Evolutionary conservation across 2,329 filamentous ascomycete species (phyloP), one percentile per base, ranked within the genome.

Genomic region (Calonectria pteridis): DNA sequence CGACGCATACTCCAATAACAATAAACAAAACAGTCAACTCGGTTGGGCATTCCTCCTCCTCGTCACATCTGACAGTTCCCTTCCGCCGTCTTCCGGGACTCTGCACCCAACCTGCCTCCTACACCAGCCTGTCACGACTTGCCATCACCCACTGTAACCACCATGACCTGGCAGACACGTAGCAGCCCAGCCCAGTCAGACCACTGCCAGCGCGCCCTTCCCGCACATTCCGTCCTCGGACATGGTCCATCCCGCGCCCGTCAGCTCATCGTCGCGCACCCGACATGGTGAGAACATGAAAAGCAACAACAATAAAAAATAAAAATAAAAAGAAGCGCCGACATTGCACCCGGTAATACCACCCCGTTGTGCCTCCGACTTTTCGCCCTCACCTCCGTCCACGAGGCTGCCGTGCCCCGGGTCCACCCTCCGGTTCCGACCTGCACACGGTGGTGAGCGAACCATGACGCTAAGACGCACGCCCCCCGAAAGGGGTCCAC

Each of bases 171-270:
- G 65, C 51, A 73, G 37, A 43, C 43, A 49, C 59, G 55, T 69
- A 37, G 40, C 59, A n/a, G n/a, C 37, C 64, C 49, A 33, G 58
- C 58, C 58, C 55, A 43, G 70, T 73, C 71, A 73, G 65, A 40
- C 71, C 71, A 73, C 33, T 40, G 35, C 59, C 35, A 55, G 31
- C 66, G 46, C 33, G 35, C 53, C 33, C 23, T 53, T 11, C 59
- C 20, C 26, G 28, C 26, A 33, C 63, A 53, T 64, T 64, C 16
- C 49, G 70, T 33, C 51, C 28, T 35, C 35, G 55, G 58, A 26
- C 67, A 33, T 64, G 58, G 20, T 65, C 33, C 16, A 51, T 62
- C 16, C 46, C n/a, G 50, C 33, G 33, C 14, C 50, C 14, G 31
- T 49, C 49, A 50, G 50, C 46, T 49, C 70, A 65, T 50, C 23